Base-by-base conservation (phyloP, 1,139 yeast species). In the Diutina neorugosa region DNA sequence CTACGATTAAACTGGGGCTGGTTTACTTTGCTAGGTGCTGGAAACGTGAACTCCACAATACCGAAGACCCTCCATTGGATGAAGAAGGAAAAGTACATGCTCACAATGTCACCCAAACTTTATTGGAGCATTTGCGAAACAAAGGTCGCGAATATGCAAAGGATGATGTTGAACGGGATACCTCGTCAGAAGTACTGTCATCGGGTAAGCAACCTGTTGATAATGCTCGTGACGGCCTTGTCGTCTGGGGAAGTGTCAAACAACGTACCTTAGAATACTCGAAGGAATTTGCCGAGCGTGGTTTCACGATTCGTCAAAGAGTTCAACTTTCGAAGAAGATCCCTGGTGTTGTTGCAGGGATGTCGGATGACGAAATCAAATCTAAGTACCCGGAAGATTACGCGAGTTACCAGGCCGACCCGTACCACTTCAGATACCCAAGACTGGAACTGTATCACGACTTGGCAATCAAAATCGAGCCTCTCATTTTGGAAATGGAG, bases 381-480 rank as follows among this genome's bases (percentile, higher is more conserved):
- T 63, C 67, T 49, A 70, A 73, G 58, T 88, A 71, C 62, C 95
- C 96, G 0, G 76, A 72, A 2, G 97, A 90, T 60, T 86, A 77
- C 63, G 76, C 73, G 55, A 83, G 79, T 60, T 87, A 82, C 63
- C 57, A 70, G 54, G 71, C 74, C 57, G 97, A 91, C 65, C 96
- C 96, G 2, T 94, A 93, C 64, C 97, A 93, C 66, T 93, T 86
- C 65, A 76, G 98, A 55, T 93, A 81, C 65, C 89, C 96, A 7
- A 76, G 98, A 54, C 89, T 96, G 0, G 99, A 93, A 68, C 87
- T 95, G 54, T 93, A 90, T 65, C 98, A 93, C 67, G 98, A 93
- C 66, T 76, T 94, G 55, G 98, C 98, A 0, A 86, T 93, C 49
- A 83, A 96, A 60, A 81, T 94, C 68, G 98, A 94, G 67, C 96